Percentiles rank a stretch among this genome's conserved stretches.
Evolutionary conservation across 2,329 filamentous ascomycete genomes (phyloP).

Genomic region (Apiospora arundinis): DNA sequence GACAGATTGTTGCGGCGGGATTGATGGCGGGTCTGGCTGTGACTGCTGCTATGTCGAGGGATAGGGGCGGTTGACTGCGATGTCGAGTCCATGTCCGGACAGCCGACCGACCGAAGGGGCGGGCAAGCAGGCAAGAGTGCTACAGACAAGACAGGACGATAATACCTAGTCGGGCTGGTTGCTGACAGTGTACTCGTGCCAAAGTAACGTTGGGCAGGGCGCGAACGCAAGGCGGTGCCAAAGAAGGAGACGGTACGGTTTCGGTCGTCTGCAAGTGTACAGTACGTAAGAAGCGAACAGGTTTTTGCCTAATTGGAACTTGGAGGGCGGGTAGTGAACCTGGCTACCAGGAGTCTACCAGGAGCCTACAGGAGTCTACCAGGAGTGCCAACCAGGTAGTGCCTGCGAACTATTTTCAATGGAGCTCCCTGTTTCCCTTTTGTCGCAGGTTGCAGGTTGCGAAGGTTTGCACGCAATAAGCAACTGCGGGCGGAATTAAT

Average conservation of each 20-base stretch:
- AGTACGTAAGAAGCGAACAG: neutral
- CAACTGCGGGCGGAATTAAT: conserved; percentile 9
- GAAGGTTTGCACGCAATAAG: neutral
- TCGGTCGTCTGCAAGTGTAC: neutral
- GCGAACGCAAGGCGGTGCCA: conserved; percentile 6
- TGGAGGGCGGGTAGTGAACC: neutral
- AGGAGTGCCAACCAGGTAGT: neutral
- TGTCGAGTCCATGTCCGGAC: conserved; percentile 22
- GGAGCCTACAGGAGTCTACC: too few relatives aligned
- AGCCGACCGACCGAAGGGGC: conserved; percentile 10
- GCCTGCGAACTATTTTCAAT: neutral
- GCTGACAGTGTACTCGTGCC: neutral
- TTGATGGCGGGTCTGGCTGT: conserved; percentile 37
- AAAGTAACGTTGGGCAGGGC: neutral
- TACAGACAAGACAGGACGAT: neutral
- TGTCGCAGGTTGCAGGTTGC: conserved; percentile 9
- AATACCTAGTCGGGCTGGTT: neutral
- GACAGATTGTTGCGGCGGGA: conserved; percentile 39
- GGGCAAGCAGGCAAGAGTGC: neutral
- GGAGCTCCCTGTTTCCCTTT: conserved; percentile 9
- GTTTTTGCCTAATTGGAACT: conserved; percentile 13
- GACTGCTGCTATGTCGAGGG: conserved; percentile 29
- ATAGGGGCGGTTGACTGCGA: conserved; percentile 33
- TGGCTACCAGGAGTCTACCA: too few relatives aligned
- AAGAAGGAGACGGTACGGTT: conserved; percentile 2